Evolutionary conservation across 2,329 filamentous ascomycete genomes (phyloP).

Genomic region (Botrytis galanthina): DNA sequence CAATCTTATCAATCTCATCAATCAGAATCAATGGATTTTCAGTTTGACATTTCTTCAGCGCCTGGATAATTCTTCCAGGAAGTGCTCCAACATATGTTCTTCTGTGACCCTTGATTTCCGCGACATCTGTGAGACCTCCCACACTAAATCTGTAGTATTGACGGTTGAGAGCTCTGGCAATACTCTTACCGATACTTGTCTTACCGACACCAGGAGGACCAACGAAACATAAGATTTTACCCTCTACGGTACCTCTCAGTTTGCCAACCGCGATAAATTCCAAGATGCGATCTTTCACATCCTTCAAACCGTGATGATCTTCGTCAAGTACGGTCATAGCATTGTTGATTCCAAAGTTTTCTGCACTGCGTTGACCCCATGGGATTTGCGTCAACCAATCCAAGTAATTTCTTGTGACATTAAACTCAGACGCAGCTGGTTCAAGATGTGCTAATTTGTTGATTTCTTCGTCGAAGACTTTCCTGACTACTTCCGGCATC

Average conservation of each 20-base stretch:
- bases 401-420: slow-evolving; percentile 95
- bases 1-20: slow-evolving; percentile 98
- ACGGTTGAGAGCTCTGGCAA: slow-evolving; percentile 88
- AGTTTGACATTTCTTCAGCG: slow-evolving; percentile 97
- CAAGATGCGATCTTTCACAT: slow-evolving; percentile 96
- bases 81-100: slow-evolving; percentile 95
- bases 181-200: slow-evolving; percentile 98
- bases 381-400: slow-evolving; percentile 99
- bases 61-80: slow-evolving; percentile 95
- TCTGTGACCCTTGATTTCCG: slow-evolving; percentile 97
- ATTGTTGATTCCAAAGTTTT: slow-evolving; percentile 94
- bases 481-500: slow-evolving; percentile 95
- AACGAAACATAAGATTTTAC: slow-evolving; percentile 97
- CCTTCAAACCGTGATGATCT: slow-evolving; percentile 94
- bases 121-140: slow-evolving; percentile 92
- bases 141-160: slow-evolving; percentile 99
- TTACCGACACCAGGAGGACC: slow-evolving; percentile 97
- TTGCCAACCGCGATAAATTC: slow-evolving; percentile 99
- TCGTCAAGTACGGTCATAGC: slow-evolving; percentile 89
- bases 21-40: slow-evolving; percentile 97
- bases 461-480: slow-evolving; percentile 97
- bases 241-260: slow-evolving; percentile 92
- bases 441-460: slow-evolving; percentile 96
- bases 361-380: slow-evolving; percentile 91
- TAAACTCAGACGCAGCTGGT: slow-evolving; percentile 95